Evolutionary conservation across 345 rosid genomes (phyloP).

Genomic region (Pugionium cornutum): DNA sequence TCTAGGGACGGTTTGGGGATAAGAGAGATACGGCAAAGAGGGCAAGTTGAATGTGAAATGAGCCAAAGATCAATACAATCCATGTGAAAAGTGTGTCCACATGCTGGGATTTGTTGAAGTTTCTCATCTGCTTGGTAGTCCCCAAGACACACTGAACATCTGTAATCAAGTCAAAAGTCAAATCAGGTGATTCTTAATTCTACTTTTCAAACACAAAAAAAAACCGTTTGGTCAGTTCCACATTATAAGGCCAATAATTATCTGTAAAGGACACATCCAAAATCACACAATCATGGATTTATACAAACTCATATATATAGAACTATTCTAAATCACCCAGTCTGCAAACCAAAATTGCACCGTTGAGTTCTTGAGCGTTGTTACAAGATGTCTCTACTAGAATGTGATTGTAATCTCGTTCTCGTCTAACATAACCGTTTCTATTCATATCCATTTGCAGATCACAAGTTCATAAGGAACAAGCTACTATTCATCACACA

Average conservation of each 20-base stretch:
- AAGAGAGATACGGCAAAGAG: constrained; percentile 78
- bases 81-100: constrained; percentile 86
- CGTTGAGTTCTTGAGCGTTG: background rate
- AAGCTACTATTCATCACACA: constrained; percentile 7
- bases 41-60: constrained; percentile 68
- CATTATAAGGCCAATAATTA: constrained; percentile 15
- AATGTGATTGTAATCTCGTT: background rate
- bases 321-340: background rate
- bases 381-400: background rate
- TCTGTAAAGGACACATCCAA: background rate
- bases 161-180: constrained; percentile 50
- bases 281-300: background rate
- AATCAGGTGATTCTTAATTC: constrained; percentile 58
- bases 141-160: constrained; percentile 82
- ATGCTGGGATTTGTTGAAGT: constrained; percentile 78
- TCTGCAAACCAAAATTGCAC: constrained; percentile 3
- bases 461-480: constrained; percentile 5
- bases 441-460: constrained; percentile 1
- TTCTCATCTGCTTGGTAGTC: constrained; percentile 76
- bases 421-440: background rate
- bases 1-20: constrained; percentile 30
- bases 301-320: constrained; percentile 17
- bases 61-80: constrained; percentile 88
- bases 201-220: constrained; percentile 57
- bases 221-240: constrained; percentile 22